Evolutionary conservation across 179 eudicot genomes (phyloP), one percentile per base, ranked within the genome.

Genomic region (Beta corolliflora): DNA sequence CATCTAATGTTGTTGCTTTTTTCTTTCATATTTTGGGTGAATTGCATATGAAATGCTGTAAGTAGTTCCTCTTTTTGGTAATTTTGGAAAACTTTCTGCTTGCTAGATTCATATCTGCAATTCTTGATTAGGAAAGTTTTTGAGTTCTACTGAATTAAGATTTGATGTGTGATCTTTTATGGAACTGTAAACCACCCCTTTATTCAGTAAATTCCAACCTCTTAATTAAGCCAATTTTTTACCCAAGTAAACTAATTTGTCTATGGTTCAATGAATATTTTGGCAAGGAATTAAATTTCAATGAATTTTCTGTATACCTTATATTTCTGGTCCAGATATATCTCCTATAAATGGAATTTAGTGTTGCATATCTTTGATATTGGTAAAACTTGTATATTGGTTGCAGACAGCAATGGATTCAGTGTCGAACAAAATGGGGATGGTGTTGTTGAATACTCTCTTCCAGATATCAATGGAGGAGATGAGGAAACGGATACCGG

Each of bases 341-440:
- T 45, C 9, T 44, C 10, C 8, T 31, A 4, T 31, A 12, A 15
- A 15, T 68, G 12, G 2, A 7, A 0, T 45, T n/a, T 50, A 48
- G 12, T 75, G 44, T 44, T 79, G 66, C 54, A 71, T 25, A 60
- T 48, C 2, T 55, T 19, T 8, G 3, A n/a, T 68, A 48, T 80
- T 60, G 44, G 59, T 31, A 16, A 7, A 69, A 70, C 76, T 41
- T 84, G 52, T 3, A 73, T 73, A 73, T 79, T 79, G 78, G 54
- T 21, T 75, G 71, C 87, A 85, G 87, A 73, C 31, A 79, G 50
- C 71, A 82, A 71, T 75, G 71, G 84, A 55, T 67, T 76, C 65
- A 48, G 54, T 58, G 61, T 71, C n/a, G 72, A 75, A 25, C 77
- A 79, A 74, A 82, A 82, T 36, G 83, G 75, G 48, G 48, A 5